phyloP scores from a whole-genome alignment of 129 eudicot species.

The Helichrysum umbraculigerum region DNA sequence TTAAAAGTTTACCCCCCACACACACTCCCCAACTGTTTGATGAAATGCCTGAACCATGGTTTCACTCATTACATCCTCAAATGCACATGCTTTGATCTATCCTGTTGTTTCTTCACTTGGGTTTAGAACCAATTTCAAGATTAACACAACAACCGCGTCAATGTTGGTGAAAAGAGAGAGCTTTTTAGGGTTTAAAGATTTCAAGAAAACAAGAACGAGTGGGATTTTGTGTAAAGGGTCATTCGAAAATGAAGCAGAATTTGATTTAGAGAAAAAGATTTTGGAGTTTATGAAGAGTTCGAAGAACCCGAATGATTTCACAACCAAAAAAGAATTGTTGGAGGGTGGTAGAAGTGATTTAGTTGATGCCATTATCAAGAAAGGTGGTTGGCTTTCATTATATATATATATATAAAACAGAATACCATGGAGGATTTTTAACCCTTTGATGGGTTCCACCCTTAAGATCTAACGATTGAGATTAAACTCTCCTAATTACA shows the following conservation, averaged over 20 bases:
- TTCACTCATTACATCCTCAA: conserved; percentile 37
- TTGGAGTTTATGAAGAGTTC: conserved; percentile 75
- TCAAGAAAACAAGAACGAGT: conserved; percentile 17
- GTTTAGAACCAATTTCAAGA: conserved; percentile 18
- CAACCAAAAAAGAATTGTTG: conserved; percentile 56
- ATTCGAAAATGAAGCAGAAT: conserved; percentile 47
- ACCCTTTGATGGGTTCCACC: too few relatives aligned
- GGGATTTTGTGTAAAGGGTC: conserved; percentile 41
- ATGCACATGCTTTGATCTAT: conserved; percentile 26
- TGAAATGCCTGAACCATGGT: conserved; percentile 93
- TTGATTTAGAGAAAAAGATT: conserved; percentile 59
- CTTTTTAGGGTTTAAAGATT: conserved; percentile 28
- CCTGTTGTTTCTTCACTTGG: conserved; percentile 23
- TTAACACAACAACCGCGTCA: neutral
- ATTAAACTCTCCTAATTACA: too few relatives aligned
- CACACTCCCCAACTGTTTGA: conserved; percentile 46
- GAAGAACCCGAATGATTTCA: conserved; percentile 57
- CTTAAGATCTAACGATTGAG: too few relatives aligned
- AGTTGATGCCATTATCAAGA: conserved; percentile 54
- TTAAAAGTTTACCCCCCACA: neutral
- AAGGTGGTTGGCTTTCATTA: conserved; percentile 93
- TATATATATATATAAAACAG: too few relatives aligned
- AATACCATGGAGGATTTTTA: too few relatives aligned
- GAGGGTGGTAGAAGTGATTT: conserved; percentile 73
- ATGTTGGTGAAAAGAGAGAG: conserved; percentile 2